A percentile compares a stretch with the other conserved stretches of the same genome.
Evolutionary conservation across 768 basidiomycete species (phyloP).

Genomic region (Gyrodon lividus): DNA sequence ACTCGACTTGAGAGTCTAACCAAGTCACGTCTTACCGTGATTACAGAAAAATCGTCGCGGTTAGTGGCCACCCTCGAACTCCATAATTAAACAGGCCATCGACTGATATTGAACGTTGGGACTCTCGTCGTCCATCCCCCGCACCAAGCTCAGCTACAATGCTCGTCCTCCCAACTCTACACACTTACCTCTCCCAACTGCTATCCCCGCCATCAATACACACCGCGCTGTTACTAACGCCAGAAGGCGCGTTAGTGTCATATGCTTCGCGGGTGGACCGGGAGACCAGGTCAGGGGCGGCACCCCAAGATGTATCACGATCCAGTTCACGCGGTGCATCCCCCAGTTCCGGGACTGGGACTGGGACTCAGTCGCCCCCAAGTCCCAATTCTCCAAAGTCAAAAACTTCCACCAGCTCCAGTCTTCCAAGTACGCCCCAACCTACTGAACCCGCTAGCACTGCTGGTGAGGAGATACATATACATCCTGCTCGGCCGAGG

Average conservation of each 20-base stretch:
- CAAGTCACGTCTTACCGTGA: too few relatives aligned
- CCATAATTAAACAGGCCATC: too few relatives aligned
- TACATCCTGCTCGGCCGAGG: slow-evolving; percentile 23
- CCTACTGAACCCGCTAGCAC: slow-evolving; percentile 14
- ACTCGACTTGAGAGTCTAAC: too few relatives aligned
- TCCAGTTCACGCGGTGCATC: slow-evolving; percentile 1
- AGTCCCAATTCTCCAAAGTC: slow-evolving; percentile 15
- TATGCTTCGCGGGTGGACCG: slow-evolving; percentile 50
- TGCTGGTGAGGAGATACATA: slow-evolving; percentile 4
- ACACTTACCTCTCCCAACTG: slow-evolving; percentile 61
- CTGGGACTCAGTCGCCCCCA: slow-evolving; percentile 7
- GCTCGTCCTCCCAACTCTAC: slow-evolving; percentile 69
- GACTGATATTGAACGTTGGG: too few relatives aligned
- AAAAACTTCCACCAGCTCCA: slow-evolving; percentile 1
- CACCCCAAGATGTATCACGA: slow-evolving; percentile 4
- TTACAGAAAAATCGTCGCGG: too few relatives aligned
- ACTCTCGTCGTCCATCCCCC: background rate
- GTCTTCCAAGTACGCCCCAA: slow-evolving; percentile 5
- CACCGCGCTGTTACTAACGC: slow-evolving; percentile 69
- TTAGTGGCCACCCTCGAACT: too few relatives aligned
- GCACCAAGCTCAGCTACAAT: slow-evolving; percentile 33
- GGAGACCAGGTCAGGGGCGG: background rate
- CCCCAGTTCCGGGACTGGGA: background rate
- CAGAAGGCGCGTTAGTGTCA: slow-evolving; percentile 72
- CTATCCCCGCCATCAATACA: slow-evolving; percentile 62